Base-by-base conservation (phyloP, 2,329 filamentous ascomycete genomes). In the Talaromyces sp. region DNA sequence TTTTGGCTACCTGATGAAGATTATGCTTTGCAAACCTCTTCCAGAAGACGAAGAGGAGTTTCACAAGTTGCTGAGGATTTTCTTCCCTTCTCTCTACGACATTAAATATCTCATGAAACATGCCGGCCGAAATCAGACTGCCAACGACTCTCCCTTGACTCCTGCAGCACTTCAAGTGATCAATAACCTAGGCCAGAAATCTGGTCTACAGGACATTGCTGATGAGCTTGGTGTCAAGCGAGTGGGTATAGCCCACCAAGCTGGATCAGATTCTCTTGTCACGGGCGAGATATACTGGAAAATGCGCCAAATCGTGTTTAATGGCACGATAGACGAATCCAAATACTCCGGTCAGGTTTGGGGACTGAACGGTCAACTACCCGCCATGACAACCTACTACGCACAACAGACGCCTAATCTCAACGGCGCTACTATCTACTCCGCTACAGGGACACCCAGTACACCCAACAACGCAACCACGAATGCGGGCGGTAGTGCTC, bases 81-180 rank as follows among this genome's bases (percentile, higher is more conserved):
- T 94, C 83, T 99, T 99, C 77, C 95, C 95, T 0, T 90, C 89
- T 19, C 87, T 96, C 0, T 96, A 95, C 77, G 95, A 99, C 75
- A 95, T 99, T 70, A 99, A 99, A 81, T 96, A 95, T 77, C 86
- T 99, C 47, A 94, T 97, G 87, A 96, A 97, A 76, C 89, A 93
- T 73, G 93, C 92, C 33, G 90, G 90, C 69, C 86, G 86, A 70
- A 85, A 89, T 62, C 86, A 90, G 74, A 86, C 86, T 63, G 84
- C 85, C 59, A 89, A 87, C 73, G 81, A 80, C 71, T 88, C 85
- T 9, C 89, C 86, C 56, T 82, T 85, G 62, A 89, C 91, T 66
- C 84, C 86, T 2, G 82, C 83, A 64, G 90, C 87, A 17, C 83
- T 85, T 27, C 90, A 92, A 73, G 90, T 97, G 65, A 83, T 98